phyloP scores from a whole-genome alignment of 345 rosid genomes.

The Pistacia integerrima region DNA sequence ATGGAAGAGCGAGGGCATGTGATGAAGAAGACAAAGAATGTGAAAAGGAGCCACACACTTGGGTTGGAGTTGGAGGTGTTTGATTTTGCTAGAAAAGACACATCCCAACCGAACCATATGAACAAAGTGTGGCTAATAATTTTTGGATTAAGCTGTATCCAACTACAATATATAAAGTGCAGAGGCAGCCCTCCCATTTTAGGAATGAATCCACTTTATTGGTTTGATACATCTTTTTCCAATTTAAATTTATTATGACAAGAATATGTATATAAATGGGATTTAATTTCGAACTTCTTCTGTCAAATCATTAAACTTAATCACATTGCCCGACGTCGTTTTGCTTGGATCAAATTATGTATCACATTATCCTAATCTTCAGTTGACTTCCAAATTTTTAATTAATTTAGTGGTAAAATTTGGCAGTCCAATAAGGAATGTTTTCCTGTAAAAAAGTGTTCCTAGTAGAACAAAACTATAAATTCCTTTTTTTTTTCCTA shows the following conservation, averaged over 20 bases:
- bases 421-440: too few relatives aligned
- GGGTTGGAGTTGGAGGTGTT: background rate
- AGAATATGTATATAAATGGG: too few relatives aligned
- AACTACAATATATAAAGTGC: background rate
- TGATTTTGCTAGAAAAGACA: background rate
- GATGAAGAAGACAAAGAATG: background rate
- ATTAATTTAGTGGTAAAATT: too few relatives aligned
- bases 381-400: too few relatives aligned
- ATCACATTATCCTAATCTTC: too few relatives aligned
- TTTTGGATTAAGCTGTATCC: background rate
- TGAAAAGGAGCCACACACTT: background rate
- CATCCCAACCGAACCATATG: constrained; percentile 4
- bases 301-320: too few relatives aligned
- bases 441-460: too few relatives aligned
- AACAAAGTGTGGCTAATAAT: background rate
- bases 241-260: background rate
- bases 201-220: background rate
- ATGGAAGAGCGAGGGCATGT: background rate
- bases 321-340: background rate
- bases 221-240: background rate
- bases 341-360: too few relatives aligned
- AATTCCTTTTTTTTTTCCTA: too few relatives aligned
- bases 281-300: too few relatives aligned
- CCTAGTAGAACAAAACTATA: too few relatives aligned
- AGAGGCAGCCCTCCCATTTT: background rate